Evolutionary conservation across 768 basidiomycete species (phyloP), one percentile per base, ranked within the genome.

Genomic region (Russula sp.): DNA sequence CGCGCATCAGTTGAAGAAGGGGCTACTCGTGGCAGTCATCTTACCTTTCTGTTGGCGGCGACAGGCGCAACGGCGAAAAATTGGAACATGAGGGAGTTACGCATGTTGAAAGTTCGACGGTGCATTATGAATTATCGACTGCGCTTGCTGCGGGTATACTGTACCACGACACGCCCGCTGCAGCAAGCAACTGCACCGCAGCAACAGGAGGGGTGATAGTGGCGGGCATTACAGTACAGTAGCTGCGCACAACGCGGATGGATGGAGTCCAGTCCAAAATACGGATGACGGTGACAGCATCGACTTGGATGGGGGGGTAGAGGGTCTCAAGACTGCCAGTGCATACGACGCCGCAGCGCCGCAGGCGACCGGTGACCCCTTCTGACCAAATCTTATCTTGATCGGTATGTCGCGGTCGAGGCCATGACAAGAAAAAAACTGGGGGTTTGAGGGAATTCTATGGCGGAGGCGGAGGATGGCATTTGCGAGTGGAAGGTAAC

Each of bases 1-100:
- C 18, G 58, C 58, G 26, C 48, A 50, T 59, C 58, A 50, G 18
- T 38, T 26, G 14, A 20, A 49, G 57, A 49, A 59, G 38, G 2
- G 38, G 24, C 38, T 6, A 26, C 8, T 50, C 26, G 26, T 50
- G 49, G 16, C 49, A 16, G 10, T 18, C 5, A 26, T 26, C 49
- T 50, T 50, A 18, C 49, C 26, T 16, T 49, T 26, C 14, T 13
- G 16, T 26, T 26, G 14, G 13, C 24, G 24, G 3, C 36, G 36
- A 16, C 48, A 16, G n/a, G 11, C 24, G 48, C 10, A 20, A 26
- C 13, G 1, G n/a, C n/a, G 48, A 22, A 14, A 46, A 46, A n/a
- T 18, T 8, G n/a, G 44, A 49, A 48, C 22, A 49, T 24, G 48
- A 49, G 22, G 24, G 48, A 49, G 44, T 46, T 13, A n/a, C n/a